These are phyloP conservation scores for Conoideocrella luteorostrata DNA, from an alignment of 2,329 filamentous ascomycete species.

Conservation along the genomic window DNA sequence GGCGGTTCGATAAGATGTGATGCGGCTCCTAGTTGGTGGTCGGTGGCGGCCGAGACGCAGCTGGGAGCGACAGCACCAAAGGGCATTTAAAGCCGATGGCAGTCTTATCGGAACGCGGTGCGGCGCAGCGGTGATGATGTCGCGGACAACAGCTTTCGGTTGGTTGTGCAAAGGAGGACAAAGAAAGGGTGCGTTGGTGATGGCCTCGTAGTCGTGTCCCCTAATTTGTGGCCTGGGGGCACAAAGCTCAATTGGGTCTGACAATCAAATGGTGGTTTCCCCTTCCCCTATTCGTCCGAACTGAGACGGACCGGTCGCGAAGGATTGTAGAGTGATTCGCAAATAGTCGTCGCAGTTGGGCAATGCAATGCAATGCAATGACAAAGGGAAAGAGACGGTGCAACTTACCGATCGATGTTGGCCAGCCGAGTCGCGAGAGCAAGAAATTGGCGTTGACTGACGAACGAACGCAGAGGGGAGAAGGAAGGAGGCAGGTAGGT, in stretches of 20 bases:
- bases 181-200: background rate
- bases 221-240: background rate
- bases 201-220: background rate
- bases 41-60: too few relatives aligned
- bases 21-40: too few relatives aligned
- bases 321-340: background rate
- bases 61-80: too few relatives aligned
- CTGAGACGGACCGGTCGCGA: background rate
- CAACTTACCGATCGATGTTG: constrained; percentile 7
- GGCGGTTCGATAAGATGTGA: too few relatives aligned
- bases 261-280: background rate
- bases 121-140: background rate
- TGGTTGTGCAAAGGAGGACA: background rate
- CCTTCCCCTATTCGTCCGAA: constrained; percentile 1
- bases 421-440: constrained; percentile 1
- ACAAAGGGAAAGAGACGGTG: background rate
- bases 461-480: constrained; percentile 3
- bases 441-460: constrained; percentile 1
- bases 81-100: too few relatives aligned
- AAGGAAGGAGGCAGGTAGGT: background rate
- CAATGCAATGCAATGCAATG: constrained; percentile 1
- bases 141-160: background rate
- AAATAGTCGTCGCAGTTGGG: background rate
- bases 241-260: background rate
- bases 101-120: background rate